Evolutionary conservation across 176 grass and related monocot genomes (phyloP), one percentile per base, ranked within the genome.

Genomic region (Luzula sylvatica): DNA sequence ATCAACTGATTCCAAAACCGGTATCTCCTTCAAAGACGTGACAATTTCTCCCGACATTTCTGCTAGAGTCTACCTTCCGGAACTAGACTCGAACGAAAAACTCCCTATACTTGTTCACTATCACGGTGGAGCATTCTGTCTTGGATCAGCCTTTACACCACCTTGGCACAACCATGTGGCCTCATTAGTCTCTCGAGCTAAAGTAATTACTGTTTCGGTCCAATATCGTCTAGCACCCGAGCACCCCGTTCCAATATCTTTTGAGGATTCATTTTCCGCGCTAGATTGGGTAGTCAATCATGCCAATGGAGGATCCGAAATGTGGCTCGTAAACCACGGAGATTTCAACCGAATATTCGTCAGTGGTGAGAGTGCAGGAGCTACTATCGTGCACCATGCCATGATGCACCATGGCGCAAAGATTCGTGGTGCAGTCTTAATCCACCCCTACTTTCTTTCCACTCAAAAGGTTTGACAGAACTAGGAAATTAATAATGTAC

Each of bases 351-450:
- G 75, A 46, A 13, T 87, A 13, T 94, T 87, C 28, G 3, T 82
- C 3, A 76, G 78, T 0, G 88, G 88, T 11, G 78, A 74, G 38
- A 94, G 82, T 70, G 71, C 88, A 0, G 78, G 82, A 7, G 88
- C 42, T 26, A 90, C 76, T 72, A 81, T 90, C 23, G 76, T 56
- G 38, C 76, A 84, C 67, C 30, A 83, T 25, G 47, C 76, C 58
- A 65, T 56, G 5, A 17, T 86, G 56, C 26, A 12, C 47, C n/a
- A 53, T 14, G 71, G 42, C 7, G 65, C 69, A 19, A 44, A 56
- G 7, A 3, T 85, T 18, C 52, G 47, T 26, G 86, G 80, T 9
- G 30, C 61, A 17, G n/a, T 84, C 43, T 23, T 90, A 28, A 48
- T 81, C 48, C 73, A 85, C 15, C 76, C 76, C 19, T 85, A 63